Base-by-base conservation (phyloP, 2,329 filamentous ascomycete genomes). In the Hypomyces rosellus region DNA sequence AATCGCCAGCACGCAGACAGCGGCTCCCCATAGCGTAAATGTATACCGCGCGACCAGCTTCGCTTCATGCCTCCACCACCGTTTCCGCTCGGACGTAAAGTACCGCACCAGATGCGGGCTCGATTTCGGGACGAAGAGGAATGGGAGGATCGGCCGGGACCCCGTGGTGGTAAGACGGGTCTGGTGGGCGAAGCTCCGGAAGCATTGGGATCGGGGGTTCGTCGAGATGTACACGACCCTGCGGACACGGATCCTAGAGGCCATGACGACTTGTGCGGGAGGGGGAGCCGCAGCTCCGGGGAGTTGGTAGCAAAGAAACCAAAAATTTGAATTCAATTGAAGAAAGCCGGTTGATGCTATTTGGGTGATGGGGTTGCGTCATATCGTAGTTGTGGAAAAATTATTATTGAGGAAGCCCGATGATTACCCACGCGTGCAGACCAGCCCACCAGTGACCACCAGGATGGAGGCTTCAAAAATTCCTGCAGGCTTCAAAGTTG, bases 31-130 rank as follows among this genome's bases (percentile, higher is more conserved):
- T 38, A 88, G 67, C 25, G 80, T 75, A n/a, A 77, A 60, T 0
- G 78, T 84, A 65, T 82, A 89, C 57, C 87, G 88, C 33, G 84
- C 71, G 38, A 84, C 85, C 30, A 86, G 75, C 60, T 81, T 81
- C 43, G 88, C 74, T 60, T 92, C 86, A 55, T 86, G 76, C 55
- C 80, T 84, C 51, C 91, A 72, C 73, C 84, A 89, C 55, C 74
- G 72, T 56, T 82, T 85, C 55, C 82, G 82, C 63, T 90, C 85
- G 0, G 88, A 95, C n/a, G 87, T 89, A 53, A 95, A 79, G 54
- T 88, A 80, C 47, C 91, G 85, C 3, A 80, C 79, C 36, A 85
- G 72, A 40, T 81, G 74, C 30, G 72, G 73, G 45, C 79, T 76
- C 45, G 74, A 65, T 39, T 68, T 58, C 16, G 70, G 76, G 2